Base-by-base conservation (phyloP, 495 filamentous ascomycete species). In the Cudoniella acicularis region DNA sequence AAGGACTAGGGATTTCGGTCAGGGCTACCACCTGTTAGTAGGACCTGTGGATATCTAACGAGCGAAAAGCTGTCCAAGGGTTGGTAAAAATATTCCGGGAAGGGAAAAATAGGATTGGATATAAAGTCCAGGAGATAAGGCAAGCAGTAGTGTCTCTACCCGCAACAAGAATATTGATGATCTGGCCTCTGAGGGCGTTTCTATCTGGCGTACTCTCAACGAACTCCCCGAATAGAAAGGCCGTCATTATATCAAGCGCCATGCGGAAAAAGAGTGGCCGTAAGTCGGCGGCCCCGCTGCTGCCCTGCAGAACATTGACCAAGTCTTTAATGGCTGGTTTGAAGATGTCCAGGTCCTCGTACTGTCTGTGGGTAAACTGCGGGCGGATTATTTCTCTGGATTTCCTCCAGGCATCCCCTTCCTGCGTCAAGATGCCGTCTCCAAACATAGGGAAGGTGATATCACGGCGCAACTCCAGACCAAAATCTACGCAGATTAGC, bases 161-260 rank as follows among this genome's bases (percentile, higher is more conserved):
- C 30, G 81, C 79, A 9, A 80, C 41, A 17, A 84, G 62, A 13
- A 83, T 62, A 57, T 77, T 72, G 8, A 83, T 53, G 8, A 80
- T 62, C 57, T 84, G 79, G 48, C 78, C 78, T 23, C 83, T 74
- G 56, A 60, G 77, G 74, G 18, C 54, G 56, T n/a, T 52, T 51
- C 10, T 43, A 52, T 6, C 64, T 66, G 11, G 52, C 58, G 3
- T 61, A 67, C 23, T 65, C 58, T 50, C 50, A 57, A 60, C 64
- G 16, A 72, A 71, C 52, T 83, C 76, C 2, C 87, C 87, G 51
- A 90, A 86, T 2, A 91, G 72, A 64, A 91, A 86, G 58, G 89
- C 84, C 0, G 86, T 89, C 0, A 85, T 78, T 0, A 84, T 75
- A 62, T 90, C 87, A 10, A 91, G 73, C 1, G 86, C 86, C 45